phyloP scores from a whole-genome alignment of 768 basidiomycete species.

The Coprinopsis strossmayeri region DNA sequence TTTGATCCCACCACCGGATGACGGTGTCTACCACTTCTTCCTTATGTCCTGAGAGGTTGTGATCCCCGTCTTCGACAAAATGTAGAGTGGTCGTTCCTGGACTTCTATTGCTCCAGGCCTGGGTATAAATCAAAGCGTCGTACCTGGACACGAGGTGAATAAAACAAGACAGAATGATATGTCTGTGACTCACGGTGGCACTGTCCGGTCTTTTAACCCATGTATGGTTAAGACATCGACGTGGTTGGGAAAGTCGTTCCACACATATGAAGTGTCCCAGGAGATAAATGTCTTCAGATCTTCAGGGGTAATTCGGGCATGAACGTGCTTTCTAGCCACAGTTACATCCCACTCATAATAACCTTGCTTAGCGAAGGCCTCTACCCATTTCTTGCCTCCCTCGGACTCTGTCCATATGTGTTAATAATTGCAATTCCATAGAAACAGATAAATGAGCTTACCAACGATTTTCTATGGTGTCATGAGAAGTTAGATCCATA shows the following conservation, averaged over 20 bases:
- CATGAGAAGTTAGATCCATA: slow-evolving; percentile 6
- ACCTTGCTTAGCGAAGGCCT: slow-evolving; percentile 48
- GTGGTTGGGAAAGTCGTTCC: slow-evolving; percentile 55
- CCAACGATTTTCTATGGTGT: slow-evolving; percentile 35
- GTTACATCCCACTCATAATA: slow-evolving; percentile 55
- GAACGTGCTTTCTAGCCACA: slow-evolving; percentile 58
- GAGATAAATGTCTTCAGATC: slow-evolving; percentile 56
- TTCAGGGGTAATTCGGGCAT: slow-evolving; percentile 45
- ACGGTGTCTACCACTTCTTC: slow-evolving; percentile 65
- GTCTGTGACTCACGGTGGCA: slow-evolving; percentile 53
- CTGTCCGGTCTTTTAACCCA: slow-evolving; percentile 61
- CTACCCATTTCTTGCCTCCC: slow-evolving; percentile 33
- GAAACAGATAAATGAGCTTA: slow-evolving; percentile 15
- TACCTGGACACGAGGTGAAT: too few species aligned
- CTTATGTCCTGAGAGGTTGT: slow-evolving; percentile 66
- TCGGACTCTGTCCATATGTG: slow-evolving; percentile 12
- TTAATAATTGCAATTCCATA: neutral
- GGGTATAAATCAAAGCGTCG: slow-evolving; percentile 66
- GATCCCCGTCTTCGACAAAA: slow-evolving; percentile 69
- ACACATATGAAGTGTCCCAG: slow-evolving; percentile 65
- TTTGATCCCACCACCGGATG: slow-evolving; percentile 58
- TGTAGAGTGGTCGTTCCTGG: slow-evolving; percentile 70
- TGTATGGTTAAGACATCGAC: slow-evolving; percentile 73
- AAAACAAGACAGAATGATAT: too few species aligned
- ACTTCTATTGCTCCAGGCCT: slow-evolving; percentile 45